A percentile compares a stretch with the other conserved stretches of the same genome.
phyloP scores from a whole-genome alignment of 2,329 filamentous ascomycete genomes.

The Penicillium psychrosexuale region DNA sequence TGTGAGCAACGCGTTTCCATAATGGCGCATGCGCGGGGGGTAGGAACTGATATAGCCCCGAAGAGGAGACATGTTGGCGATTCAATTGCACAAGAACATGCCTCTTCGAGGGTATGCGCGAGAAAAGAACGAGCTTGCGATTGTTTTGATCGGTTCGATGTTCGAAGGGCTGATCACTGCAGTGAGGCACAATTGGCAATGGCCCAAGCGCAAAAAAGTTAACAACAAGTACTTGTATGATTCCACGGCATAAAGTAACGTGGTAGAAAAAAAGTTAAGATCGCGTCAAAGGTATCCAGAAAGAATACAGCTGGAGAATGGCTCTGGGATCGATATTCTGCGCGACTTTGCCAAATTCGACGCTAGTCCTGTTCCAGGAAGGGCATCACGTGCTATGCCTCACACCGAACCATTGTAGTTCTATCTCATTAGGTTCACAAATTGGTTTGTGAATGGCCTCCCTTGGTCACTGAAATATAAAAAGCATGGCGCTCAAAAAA shows the following conservation, averaged over 20 bases:
- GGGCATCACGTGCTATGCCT: conserved; percentile 27
- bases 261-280: not conserved
- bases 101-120: conserved; percentile 27
- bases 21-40: conserved; percentile 82
- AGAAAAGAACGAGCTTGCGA: conserved; percentile 19
- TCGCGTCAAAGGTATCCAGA: not conserved
- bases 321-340: conserved; percentile 20
- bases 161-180: conserved; percentile 18
- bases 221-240: not conserved
- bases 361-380: conserved; percentile 28
- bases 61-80: conserved; percentile 56
- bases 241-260: not conserved
- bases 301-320: conserved; percentile 7
- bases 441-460: too few relatives aligned
- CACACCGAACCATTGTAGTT: not conserved
- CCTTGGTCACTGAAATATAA: too few relatives aligned
- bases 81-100: conserved; percentile 36
- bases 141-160: conserved; percentile 21
- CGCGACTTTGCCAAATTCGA: conserved; percentile 29
- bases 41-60: conserved; percentile 90
- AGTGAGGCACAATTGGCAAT: not conserved
- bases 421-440: too few relatives aligned
- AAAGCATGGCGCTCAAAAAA: too few relatives aligned
- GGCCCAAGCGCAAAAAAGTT: not conserved
- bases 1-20: conserved; percentile 86